Evolutionary conservation across 2,329 filamentous ascomycete genomes (phyloP), one percentile per base, ranked within the genome.

Genomic region (Penicillium polonicum): DNA sequence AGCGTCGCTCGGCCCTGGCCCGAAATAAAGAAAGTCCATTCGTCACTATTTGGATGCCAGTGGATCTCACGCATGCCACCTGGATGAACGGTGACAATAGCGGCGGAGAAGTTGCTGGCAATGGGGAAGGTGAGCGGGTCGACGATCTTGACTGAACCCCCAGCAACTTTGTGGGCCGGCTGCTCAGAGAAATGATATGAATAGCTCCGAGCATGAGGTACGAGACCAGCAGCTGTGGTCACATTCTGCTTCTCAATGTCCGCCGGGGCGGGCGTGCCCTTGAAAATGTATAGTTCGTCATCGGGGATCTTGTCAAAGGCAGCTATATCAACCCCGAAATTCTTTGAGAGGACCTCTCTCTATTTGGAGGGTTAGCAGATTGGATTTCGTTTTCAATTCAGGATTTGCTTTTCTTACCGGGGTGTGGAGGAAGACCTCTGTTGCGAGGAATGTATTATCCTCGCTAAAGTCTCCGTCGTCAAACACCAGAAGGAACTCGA

Each of bases 1-100:
- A 92, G 83, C 15, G 89, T 92, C 15, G 91, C 83, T 33, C 89
- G 83, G 0, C 88, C 90, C 41, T 85, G 84, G 0, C 90, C 90
- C 27, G 77, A 76, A 70, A 92, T 84, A 78, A 92, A 91, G 74
- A 89, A 92, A 7, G 85, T 89, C 89, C 89, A 92, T 72, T 92
- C 89, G 67, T 92, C 89, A 13, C 88, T 88, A 44, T 85, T 86
- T 0, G 88, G 88, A 69, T 92, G 89, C 89, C 89, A 92, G 77
- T 92, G 89, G 81, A 92, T 91, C 76, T 91, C 89, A 10, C 89
- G 83, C 70, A 92, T 79, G 0, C 87, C 88, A 15, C 88, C 88
- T 0, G 89, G 88, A 62, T 88, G 79, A 60, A 92, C 89, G 38
- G 83, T 83, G 19, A 90, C 82, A 66, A 91, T 83, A 1, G 88